These are phyloP conservation scores for Linaria vulgaris DNA, from an alignment of 257 asterid genomes.

Conservation along the genomic window DNA sequence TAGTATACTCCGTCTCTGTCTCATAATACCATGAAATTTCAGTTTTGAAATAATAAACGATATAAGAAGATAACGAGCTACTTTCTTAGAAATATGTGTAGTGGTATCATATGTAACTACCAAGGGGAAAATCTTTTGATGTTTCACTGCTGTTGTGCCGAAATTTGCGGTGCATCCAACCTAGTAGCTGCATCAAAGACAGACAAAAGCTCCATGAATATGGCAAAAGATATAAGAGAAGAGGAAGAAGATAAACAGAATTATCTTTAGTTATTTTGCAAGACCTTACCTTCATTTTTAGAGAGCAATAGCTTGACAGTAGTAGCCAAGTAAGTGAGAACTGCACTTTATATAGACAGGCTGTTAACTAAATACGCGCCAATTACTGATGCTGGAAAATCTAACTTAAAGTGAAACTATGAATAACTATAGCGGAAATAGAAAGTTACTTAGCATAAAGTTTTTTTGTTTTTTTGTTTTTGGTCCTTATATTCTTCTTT, in stretches of 20 bases:
- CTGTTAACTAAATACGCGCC: constrained; percentile 13
- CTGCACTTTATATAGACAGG: constrained; percentile 34
- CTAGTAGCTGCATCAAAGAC: constrained; percentile 69
- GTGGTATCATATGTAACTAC: constrained; percentile 37
- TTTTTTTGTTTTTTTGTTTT: no score
- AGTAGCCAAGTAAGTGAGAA: constrained; percentile 24
- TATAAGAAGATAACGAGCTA: no score
- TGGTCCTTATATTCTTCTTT: background rate
- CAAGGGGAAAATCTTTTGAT: constrained; percentile 59
- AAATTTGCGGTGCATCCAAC: constrained; percentile 98
- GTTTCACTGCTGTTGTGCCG: constrained; percentile 70
- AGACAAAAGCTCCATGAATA: constrained; percentile 21
- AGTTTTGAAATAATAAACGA: background rate
- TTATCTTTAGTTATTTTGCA: constrained; percentile 16
- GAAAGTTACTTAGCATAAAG: constrained; percentile 10
- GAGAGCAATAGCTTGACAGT: constrained; percentile 32
- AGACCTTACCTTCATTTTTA: constrained; percentile 62
- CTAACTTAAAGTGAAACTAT: constrained; percentile 14
- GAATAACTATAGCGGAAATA: background rate
- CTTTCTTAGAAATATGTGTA: background rate
- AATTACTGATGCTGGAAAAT: constrained; percentile 14
- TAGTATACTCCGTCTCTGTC: background rate
- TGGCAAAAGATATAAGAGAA: background rate
- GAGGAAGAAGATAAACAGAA: background rate
- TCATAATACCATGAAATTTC: background rate